Percentiles rank a stretch among this genome's conserved stretches.
These are phyloP conservation scores for Aspergillus tubingensis DNA, from an alignment of 2,329 filamentous ascomycete species.

Conservation along the genomic window DNA sequence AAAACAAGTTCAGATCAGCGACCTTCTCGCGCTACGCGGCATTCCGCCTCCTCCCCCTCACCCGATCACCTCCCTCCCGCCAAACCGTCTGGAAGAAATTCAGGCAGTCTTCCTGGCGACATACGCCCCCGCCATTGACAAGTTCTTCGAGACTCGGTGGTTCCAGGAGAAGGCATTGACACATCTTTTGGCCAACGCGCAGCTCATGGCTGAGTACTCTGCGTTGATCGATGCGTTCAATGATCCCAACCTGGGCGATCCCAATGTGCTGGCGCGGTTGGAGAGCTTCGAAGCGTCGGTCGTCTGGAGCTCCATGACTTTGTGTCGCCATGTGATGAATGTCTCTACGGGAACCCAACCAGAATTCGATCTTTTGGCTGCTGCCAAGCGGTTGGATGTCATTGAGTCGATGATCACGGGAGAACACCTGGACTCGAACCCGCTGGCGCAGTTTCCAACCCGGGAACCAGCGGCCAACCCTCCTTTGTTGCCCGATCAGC, in stretches of 20 bases:
- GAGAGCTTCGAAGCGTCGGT: conserved; percentile 61
- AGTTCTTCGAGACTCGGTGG: conserved; percentile 82
- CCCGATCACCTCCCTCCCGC: conserved; percentile 49
- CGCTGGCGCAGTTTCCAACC: conserved; percentile 47
- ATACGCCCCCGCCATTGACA: conserved; percentile 73
- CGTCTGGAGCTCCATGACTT: conserved; percentile 60
- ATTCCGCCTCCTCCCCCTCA: conserved; percentile 60
- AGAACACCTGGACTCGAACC: conserved; percentile 59
- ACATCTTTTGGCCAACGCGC: conserved; percentile 57
- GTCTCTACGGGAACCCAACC: conserved; percentile 40
- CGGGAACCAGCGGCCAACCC: conserved; percentile 40
- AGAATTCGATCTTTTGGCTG: conserved; percentile 63
- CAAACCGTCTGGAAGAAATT: conserved; percentile 63
- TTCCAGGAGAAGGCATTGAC: conserved; percentile 62
- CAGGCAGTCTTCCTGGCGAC: conserved; percentile 72
- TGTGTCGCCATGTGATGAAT: conserved; percentile 50
- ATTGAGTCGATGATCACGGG: conserved; percentile 77
- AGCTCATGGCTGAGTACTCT: conserved; percentile 66
- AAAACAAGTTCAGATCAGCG: conserved; percentile 70
- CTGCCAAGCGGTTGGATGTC: conserved; percentile 70
- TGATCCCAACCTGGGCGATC: conserved; percentile 41
- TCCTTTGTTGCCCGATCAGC: conserved; percentile 50
- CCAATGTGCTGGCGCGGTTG: conserved; percentile 39
- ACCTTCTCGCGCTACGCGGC: conserved; percentile 67
- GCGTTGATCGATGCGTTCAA: conserved; percentile 59